Evolutionary conservation across 208 protist genomes (phyloP), one percentile per base, ranked within the genome.

Genomic region (Trypanosoma melophagium): DNA sequence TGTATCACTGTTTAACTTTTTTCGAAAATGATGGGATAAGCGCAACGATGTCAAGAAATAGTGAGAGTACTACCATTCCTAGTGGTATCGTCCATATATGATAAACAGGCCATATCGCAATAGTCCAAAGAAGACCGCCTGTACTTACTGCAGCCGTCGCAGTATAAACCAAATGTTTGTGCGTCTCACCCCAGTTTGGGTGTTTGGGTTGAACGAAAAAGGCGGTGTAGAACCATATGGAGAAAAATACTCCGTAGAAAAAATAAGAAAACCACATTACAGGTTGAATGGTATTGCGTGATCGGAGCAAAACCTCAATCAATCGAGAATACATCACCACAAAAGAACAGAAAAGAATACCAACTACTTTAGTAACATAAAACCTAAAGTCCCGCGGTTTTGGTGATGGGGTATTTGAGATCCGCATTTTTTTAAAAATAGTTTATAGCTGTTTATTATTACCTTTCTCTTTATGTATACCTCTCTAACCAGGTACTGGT

Each of bases 91-190:
- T 85, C 71, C 71, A 84, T 24, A 90, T 66, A 59, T 81, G 71
- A 44, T 76, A 84, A 45, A 78, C 84, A 35, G 83, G 82, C 78
- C 89, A 96, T 52, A 96, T 76, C 49, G 78, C 91, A 10, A 90
- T 72, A 13, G 80, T 78, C 83, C 81, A 93, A 51, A 88, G 25
- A 12, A 89, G 3, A 24, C 76, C 70, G 22, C 68, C 83, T 1
- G 77, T 25, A 4, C 73, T 25, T 14, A 72, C 66, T 21, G 64
- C 74, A 56, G 25, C 58, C 1, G 84, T 86, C 16, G 84, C 76
- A 40, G 53, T 54, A 21, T 84, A 60, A 1, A 96, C 54, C 47
- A 87, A 84, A 12, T 53, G 52, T 71, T 83, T 78, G 58, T 94
- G 77, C 12, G 74, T 74, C 44, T 87, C 74, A 61, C 77, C 84